Base-by-base conservation (phyloP, 176 grass and related monocot species). In the Paspalum notatum region DNA sequence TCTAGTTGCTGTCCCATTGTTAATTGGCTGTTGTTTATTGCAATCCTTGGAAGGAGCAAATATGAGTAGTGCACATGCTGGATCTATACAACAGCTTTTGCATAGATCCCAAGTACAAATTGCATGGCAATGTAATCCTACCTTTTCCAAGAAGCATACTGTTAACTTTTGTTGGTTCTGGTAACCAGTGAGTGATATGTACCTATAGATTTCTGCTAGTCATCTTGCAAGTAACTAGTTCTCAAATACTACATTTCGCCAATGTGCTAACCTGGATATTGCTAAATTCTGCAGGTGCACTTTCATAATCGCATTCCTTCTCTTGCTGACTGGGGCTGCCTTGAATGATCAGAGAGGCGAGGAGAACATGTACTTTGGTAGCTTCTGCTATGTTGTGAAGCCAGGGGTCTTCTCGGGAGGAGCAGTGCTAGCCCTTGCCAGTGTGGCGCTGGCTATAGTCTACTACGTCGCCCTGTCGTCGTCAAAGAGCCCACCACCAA, bases 301-400 rank as follows among this genome's bases (percentile, higher is more conserved):
- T 17, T 99, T 95, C 42, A 91, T 95, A 75, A 91, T 99, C 1
- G 91, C 96, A 0, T 93, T 99, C 85, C 92, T 99, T 79, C 86
- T 99, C 4, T 73, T 99, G 55, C 68, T 99, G 32, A 99, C 90
- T 3, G 96, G 96, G 27, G 96, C 92, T 10, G 96, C 92, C 2
- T 79, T 99, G 43, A 99, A 99, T 14, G 92, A 93, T 32, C 90
- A 99, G 40, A 87, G 88, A 73, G 96, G 96, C 1, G 72, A 91
- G 56, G 88, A 99, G 64, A 95, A 94, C 55, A 93, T 95, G 92
- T 95, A 95, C 62, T 99, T 99, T 2, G 92, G 96, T 26, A 85
- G 83, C 75, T 93, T 86, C 72, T 99, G 92, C 84, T 95, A 95
- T 16, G 88, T 95, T 0, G 90, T 99, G 78, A 93, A 99, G 78